A percentile compares a stretch with the other conserved stretches of the same genome.
Conservation (phyloP, 352 stramenopile genomes). For the Stramenopiles sp. region DNA sequence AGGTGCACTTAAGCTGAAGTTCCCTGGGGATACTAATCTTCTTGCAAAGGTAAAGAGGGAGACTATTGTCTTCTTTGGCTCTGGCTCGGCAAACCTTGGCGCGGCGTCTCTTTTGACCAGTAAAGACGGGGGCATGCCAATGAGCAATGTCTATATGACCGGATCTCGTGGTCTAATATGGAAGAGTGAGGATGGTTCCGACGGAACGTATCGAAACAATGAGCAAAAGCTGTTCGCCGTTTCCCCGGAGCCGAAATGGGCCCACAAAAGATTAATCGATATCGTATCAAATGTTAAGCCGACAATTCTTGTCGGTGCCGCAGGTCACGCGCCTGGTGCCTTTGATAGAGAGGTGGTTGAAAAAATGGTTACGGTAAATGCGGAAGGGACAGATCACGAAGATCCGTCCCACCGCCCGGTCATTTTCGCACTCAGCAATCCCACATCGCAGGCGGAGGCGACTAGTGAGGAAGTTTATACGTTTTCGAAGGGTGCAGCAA, state of each 20-base stretch:
- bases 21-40: too few relatives aligned
- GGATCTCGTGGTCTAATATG: conserved; percentile 67
- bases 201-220: conserved; percentile 44
- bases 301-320: conserved; percentile 76
- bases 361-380: conserved; percentile 59
- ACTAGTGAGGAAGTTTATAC: conserved; percentile 83
- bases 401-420: too few relatives aligned
- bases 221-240: conserved; percentile 57
- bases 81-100: conserved; percentile 47
- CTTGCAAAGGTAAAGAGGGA: too few relatives aligned
- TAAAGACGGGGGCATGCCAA: conserved; percentile 41
- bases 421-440: conserved; percentile 89
- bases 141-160: conserved; percentile 76
- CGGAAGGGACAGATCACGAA: too few relatives aligned
- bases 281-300: conserved; percentile 62
- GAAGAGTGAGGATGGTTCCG: conserved; percentile 46
- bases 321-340: conserved; percentile 58
- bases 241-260: conserved; percentile 6
- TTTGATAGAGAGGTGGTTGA: conserved; percentile 66
- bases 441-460: conserved; percentile 82
- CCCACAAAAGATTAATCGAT: conserved; percentile 33
- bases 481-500: conserved; percentile 78
- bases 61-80: too few relatives aligned
- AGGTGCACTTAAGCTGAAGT: too few relatives aligned
- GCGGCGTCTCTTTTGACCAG: conserved; percentile 42